Evolutionary conservation across 768 basidiomycete genomes (phyloP), one percentile per base, ranked within the genome.

Genomic region (Leccinum rimulosum): DNA sequence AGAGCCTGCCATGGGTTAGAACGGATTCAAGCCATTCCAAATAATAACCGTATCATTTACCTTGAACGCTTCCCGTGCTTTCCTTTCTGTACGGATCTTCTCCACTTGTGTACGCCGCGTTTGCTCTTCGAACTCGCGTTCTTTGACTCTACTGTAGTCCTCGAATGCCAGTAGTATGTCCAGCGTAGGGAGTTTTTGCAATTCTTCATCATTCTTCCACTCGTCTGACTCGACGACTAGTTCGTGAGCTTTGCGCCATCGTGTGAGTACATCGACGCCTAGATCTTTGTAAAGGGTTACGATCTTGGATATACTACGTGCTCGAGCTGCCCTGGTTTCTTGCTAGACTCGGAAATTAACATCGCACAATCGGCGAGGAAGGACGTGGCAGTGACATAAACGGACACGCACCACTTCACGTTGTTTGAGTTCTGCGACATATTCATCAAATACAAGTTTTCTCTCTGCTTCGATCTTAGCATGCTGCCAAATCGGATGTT

Each of bases 161-260:
- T 99, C 97, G 65, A 95, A 98, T 1, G 93, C 91, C 38, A 91
- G 83, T 25, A 99, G 80, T 59, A 98, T 90, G 68, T 98, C 97
- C 38, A 98, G 80, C 2, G 89, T 89, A 11, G 96, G 96, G 45
- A 98, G 80, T 66, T 82, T 86, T 62, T 84, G 88, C 52, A 99
- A 77, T 61, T 94, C 90, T 1, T 78, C 65, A 66, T 98, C 94
- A 28, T 75, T 73, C 49, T 81, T 83, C 88, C 91, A 99, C 50
- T 89, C 88, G 0, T 86, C 82, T 2, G 93, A 91, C 19, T 87
- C 85, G 9, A 84, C 68, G 40, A 99, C 83, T 62, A 89, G 79
- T 17, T 84, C 81, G 64, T 91, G 89, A 1, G 95, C 94, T 58
- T 84, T 82, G 52, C 91, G 83, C 95, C 96, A 99, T 22, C 93